phyloP scores from a whole-genome alignment of 176 grass and related monocot species.

The Puccinellia tenuiflora region DNA sequence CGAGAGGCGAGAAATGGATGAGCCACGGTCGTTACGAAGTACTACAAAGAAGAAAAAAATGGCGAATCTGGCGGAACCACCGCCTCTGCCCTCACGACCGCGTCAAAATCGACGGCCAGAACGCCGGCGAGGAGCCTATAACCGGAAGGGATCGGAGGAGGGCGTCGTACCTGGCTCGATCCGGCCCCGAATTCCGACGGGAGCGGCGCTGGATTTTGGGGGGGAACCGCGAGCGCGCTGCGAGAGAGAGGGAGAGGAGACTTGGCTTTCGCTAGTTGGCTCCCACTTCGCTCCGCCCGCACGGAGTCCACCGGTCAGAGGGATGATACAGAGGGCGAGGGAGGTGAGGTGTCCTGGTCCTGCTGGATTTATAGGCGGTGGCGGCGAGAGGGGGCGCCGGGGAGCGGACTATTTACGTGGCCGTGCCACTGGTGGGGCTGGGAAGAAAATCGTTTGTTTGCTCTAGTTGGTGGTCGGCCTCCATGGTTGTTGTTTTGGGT shows the following conservation, averaged over 20 bases:
- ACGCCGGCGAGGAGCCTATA: neutral
- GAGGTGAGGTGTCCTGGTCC: conserved; percentile 19
- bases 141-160: neutral
- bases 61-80: neutral
- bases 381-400: neutral
- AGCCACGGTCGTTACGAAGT: neutral
- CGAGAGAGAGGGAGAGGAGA: neutral
- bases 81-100: neutral
- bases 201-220: conserved; percentile 13
- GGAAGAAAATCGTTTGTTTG: conserved; percentile 4
- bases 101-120: neutral
- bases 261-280: conserved; percentile 9
- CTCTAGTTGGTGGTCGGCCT: conserved; percentile 11
- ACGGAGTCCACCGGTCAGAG: conserved; percentile 32
- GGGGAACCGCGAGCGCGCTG: neutral
- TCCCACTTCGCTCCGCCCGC: neutral
- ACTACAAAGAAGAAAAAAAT: neutral
- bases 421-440: neutral
- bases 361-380: conserved; percentile 7
- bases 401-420: neutral
- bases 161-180: neutral
- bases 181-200: neutral
- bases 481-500: neutral
- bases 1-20: neutral
- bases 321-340: neutral